A percentile compares a stretch with the other conserved stretches of the same genome.
phyloP scores from a whole-genome alignment of 1,284 basidiomycete genomes.

The Boletus sp. region DNA sequence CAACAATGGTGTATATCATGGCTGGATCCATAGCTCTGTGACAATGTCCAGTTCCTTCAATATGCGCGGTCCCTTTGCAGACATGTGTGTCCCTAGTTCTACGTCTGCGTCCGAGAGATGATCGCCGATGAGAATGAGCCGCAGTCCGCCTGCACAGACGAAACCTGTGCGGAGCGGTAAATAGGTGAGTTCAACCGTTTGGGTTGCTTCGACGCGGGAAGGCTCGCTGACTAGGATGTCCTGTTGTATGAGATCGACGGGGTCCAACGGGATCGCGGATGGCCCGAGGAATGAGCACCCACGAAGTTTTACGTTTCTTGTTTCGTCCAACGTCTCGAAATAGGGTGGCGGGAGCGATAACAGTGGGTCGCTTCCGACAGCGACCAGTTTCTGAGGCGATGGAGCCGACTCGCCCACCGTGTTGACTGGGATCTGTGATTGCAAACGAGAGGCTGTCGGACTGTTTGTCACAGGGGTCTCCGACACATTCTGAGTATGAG shows the following conservation, averaged over 20 bases:
- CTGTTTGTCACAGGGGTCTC: constrained; percentile 12
- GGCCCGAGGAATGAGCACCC: constrained; percentile 55
- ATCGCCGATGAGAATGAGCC: constrained; percentile 64
- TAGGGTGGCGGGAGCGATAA: constrained; percentile 51
- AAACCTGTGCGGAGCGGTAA: constrained; percentile 60
- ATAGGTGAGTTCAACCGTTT: constrained; percentile 65
- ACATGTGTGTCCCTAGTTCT: constrained; percentile 21
- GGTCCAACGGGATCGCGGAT: constrained; percentile 53
- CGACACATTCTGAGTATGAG: constrained; percentile 18
- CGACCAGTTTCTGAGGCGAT: constrained; percentile 42
- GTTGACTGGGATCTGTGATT: constrained; percentile 47
- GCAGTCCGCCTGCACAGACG: constrained; percentile 61
- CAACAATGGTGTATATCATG: constrained; percentile 25
- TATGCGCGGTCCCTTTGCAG: constrained; percentile 42
- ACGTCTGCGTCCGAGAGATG: constrained; percentile 43
- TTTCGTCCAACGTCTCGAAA: constrained; percentile 44
- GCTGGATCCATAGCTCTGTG: constrained; percentile 66
- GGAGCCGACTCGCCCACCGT: constrained; percentile 53
- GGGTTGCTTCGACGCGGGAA: constrained; percentile 43
- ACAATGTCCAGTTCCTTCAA: constrained; percentile 72
- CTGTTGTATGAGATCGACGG: constrained; percentile 41
- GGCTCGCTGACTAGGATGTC: constrained; percentile 22
- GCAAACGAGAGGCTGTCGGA: constrained; percentile 22
- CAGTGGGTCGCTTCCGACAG: constrained; percentile 29
- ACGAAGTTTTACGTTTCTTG: constrained; percentile 32